A percentile compares a stretch with the other conserved stretches of the same genome.
Conservation (phyloP, 768 basidiomycete species). For the Boletales sp. region DNA sequence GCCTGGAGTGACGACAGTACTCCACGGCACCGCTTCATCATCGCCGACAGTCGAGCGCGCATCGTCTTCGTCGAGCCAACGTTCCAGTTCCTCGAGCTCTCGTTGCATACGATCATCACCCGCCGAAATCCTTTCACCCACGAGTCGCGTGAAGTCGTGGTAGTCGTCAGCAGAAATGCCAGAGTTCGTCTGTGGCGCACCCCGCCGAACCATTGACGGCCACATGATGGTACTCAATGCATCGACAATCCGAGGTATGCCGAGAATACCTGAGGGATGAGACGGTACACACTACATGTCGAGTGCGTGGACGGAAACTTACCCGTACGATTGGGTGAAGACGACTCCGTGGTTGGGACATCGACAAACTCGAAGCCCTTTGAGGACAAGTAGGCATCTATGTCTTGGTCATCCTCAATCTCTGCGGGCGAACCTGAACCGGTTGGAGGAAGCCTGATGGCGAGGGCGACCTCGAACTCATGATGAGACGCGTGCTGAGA, state of each 20-base stretch:
- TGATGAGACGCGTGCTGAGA: conserved; percentile 44
- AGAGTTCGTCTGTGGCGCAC: not conserved
- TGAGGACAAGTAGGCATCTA: conserved; percentile 64
- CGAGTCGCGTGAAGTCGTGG: conserved; percentile 18
- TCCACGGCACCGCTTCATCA: conserved; percentile 38
- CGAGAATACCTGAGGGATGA: conserved; percentile 40
- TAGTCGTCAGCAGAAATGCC: conserved; percentile 16
- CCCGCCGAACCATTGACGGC: conserved; percentile 60
- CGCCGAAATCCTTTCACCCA: conserved; percentile 21
- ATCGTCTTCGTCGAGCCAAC: conserved; percentile 55
- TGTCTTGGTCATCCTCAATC: conserved; percentile 47
- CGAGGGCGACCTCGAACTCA: conserved; percentile 71
- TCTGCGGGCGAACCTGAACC: conserved; percentile 18
- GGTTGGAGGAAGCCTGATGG: conserved; percentile 47
- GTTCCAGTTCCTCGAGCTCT: conserved; percentile 58
- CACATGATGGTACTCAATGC: conserved; percentile 87
- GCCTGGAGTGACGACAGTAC: conserved; percentile 30
- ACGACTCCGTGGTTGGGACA: conserved; percentile 10
- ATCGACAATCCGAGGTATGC: conserved; percentile 68
- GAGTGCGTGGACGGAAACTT: not conserved
- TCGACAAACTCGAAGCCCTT: conserved; percentile 80
- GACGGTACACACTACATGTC: not conserved
- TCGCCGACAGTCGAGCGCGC: conserved; percentile 12
- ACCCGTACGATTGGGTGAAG: conserved; percentile 16
- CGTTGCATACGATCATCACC: conserved; percentile 35